Evolutionary conservation across 345 rosid species (phyloP).

Genomic region (Gossypium mustelinum): DNA sequence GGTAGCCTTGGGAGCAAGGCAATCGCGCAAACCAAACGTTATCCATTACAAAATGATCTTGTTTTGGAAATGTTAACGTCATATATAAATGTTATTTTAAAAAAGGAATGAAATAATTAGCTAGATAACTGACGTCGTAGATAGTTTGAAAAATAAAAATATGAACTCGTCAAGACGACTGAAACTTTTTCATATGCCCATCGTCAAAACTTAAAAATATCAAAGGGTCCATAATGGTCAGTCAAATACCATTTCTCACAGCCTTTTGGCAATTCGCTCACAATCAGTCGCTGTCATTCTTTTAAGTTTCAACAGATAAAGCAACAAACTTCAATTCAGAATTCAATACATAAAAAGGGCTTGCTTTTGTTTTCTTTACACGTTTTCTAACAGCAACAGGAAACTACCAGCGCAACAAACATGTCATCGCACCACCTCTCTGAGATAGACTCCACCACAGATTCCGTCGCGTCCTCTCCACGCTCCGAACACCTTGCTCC

Average conservation of each 20-base stretch:
- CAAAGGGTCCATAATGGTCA: background rate
- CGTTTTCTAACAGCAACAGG: background rate
- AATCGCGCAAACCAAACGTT: background rate
- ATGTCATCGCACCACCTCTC: constrained; percentile 64
- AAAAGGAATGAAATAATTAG: no score
- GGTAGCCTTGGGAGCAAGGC: background rate
- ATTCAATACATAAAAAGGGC: background rate
- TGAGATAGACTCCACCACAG: constrained; percentile 61
- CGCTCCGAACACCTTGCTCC: constrained; percentile 56
- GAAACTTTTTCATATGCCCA: background rate
- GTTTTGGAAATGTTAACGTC: background rate
- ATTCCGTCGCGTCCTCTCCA: constrained; percentile 71
- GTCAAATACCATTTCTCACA: background rate
- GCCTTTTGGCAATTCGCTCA: background rate
- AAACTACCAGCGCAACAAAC: background rate
- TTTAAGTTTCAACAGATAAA: background rate
- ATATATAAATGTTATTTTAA: no score
- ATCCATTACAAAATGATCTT: background rate
- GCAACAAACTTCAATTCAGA: background rate
- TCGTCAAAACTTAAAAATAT: background rate
- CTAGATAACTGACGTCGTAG: background rate
- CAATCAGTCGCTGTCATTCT: background rate
- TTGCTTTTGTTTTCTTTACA: background rate
- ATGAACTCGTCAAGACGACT: no score
- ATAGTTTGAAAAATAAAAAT: no score